Percentiles rank a stretch among this genome's conserved stretches.
These are phyloP conservation scores for Hypoxylon sp. DNA, from an alignment of 2,329 filamentous ascomycete species.

Conservation along the genomic window DNA sequence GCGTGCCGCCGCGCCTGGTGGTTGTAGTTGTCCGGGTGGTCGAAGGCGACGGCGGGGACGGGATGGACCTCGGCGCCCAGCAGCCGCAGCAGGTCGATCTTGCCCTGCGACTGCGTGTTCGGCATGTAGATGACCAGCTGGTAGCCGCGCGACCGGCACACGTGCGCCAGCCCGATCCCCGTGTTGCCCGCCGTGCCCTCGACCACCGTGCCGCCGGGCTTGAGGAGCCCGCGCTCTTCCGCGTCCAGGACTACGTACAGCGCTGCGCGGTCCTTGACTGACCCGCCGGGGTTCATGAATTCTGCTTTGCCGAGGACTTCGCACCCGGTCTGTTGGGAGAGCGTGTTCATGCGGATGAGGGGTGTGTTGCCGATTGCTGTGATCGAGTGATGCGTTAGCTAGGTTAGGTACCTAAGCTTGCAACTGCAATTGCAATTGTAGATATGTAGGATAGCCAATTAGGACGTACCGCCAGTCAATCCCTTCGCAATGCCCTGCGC, in stretches of 20 bases:
- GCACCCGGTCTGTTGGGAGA: constrained; percentile 93
- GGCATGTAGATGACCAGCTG: constrained; percentile 99
- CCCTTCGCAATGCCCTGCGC: constrained; percentile 85
- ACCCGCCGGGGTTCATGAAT: constrained; percentile 98
- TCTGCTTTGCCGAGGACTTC: constrained; percentile 96
- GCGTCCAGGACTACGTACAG: constrained; percentile 95
- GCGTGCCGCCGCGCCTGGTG: constrained; percentile 94
- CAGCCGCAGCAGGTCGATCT: constrained; percentile 91
- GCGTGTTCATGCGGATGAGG: constrained; percentile 87
- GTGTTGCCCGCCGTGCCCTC: constrained; percentile 99
- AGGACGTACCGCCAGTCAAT: constrained; percentile 80
- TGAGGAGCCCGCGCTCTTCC: constrained; percentile 86
- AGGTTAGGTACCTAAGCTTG: not conserved
- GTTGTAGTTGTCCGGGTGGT: constrained; percentile 97
- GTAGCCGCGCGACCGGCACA: constrained; percentile 93
- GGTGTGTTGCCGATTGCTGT: constrained; percentile 97
- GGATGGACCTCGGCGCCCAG: constrained; percentile 96
- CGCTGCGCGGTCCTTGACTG: constrained; percentile 95
- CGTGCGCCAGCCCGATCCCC: constrained; percentile 96
- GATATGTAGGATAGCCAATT: not conserved
- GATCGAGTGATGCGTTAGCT: constrained; percentile 21
- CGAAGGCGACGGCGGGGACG: constrained; percentile 94
- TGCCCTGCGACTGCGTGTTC: constrained; percentile 97
- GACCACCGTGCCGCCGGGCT: constrained; percentile 91
- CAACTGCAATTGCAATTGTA: not conserved